phyloP scores from a whole-genome alignment of 179 eudicot genomes.

The Gypsophila paniculata region DNA sequence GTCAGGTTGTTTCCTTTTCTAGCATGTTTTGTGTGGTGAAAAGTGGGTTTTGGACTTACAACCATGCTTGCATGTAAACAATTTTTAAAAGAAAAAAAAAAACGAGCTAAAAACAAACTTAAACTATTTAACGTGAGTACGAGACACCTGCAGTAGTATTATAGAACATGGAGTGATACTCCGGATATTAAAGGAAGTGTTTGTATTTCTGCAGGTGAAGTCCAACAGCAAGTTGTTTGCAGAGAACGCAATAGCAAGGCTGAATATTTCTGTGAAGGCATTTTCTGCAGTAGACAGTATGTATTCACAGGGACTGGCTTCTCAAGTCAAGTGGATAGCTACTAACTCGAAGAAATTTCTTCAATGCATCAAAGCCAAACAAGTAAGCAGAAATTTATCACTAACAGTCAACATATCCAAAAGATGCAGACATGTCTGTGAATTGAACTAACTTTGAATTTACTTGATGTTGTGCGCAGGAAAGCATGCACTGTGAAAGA shows the following conservation, averaged over 20 bases:
- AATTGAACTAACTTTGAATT: background rate
- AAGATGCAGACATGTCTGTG: background rate
- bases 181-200: background rate
- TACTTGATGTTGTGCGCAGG: slow-evolving; percentile 33
- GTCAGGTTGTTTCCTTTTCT: background rate
- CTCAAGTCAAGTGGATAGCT: slow-evolving; percentile 51
- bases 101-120: background rate
- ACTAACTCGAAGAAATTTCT: slow-evolving; percentile 44
- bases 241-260: slow-evolving; percentile 53
- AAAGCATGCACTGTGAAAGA: slow-evolving; percentile 75
- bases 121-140: no score
- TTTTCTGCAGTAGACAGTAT: slow-evolving; percentile 51
- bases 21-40: background rate
- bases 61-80: background rate
- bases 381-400: slow-evolving; percentile 37
- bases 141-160: background rate
- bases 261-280: slow-evolving; percentile 53
- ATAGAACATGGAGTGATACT: background rate
- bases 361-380: slow-evolving; percentile 53
- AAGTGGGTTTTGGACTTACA: background rate
- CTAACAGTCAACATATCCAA: background rate
- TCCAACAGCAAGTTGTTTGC: slow-evolving; percentile 45
- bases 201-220: slow-evolving; percentile 42
- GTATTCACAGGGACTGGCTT: slow-evolving; percentile 40
- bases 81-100: no score